A percentile compares a stretch with the other conserved stretches of the same genome.
Evolutionary conservation across 495 filamentous ascomycete species (phyloP).

Genomic region (Emericellopsis terricola): DNA sequence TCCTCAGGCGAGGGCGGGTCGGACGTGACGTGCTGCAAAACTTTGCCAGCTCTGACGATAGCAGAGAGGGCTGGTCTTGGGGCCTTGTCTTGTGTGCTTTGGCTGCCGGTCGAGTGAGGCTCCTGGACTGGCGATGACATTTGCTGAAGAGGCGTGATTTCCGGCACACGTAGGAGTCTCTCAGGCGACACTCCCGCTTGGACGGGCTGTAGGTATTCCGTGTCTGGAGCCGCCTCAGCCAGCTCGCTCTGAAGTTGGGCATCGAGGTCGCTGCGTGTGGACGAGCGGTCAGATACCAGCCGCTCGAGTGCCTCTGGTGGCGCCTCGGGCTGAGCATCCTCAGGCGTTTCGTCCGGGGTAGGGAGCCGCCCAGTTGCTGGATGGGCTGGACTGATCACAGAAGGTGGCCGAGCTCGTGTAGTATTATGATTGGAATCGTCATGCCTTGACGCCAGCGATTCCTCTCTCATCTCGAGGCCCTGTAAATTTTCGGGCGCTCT

Average conservation of each 20-base stretch:
- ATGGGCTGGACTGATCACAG: constrained; percentile 3
- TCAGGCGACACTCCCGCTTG: too few species aligned
- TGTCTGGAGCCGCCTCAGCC: background rate
- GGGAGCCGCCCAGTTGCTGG: background rate
- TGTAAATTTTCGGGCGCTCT: too few species aligned
- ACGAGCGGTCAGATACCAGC: constrained; percentile 3
- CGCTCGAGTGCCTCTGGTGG: too few species aligned
- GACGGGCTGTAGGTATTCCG: too few species aligned
- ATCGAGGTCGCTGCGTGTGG: background rate
- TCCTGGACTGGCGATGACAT: constrained; percentile 3
- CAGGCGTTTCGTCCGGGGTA: background rate
- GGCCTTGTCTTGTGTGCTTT: constrained; percentile 5
- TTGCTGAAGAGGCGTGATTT: constrained; percentile 1
- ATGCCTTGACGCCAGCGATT: too few species aligned
- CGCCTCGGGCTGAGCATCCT: background rate
- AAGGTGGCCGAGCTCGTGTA: too few species aligned
- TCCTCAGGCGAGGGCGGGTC: constrained; percentile 29
- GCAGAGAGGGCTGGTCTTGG: constrained; percentile 28
- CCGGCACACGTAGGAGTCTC: too few species aligned
- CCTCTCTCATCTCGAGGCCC: too few species aligned
- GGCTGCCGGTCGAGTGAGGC: background rate
- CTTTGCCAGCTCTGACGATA: constrained; percentile 30
- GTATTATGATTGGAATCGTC: too few species aligned
- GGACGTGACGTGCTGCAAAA: constrained; percentile 31
- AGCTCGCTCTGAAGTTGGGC: background rate